Evolutionary conservation across 2,329 filamentous ascomycete genomes (phyloP).

Genomic region (Parastagonospora avenae): DNA sequence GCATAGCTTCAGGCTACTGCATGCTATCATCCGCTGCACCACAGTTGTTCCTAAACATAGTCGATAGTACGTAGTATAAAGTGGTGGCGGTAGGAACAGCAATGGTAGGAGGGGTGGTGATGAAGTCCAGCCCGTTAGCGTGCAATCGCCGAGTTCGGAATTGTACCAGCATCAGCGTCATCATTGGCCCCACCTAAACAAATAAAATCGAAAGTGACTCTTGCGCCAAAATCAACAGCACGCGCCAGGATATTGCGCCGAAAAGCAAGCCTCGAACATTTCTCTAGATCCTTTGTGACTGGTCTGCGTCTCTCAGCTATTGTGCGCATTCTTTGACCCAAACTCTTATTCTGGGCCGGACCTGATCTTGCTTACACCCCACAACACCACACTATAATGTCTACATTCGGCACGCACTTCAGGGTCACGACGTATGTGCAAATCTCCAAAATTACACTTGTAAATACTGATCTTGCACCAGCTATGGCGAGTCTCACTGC

Average conservation of each 20-base stretch:
- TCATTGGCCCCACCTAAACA: slow-evolving; percentile 26
- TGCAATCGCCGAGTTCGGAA: slow-evolving; percentile 15
- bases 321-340: slow-evolving; percentile 6
- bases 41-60: too few relatives aligned
- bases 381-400: slow-evolving; percentile 47
- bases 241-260: slow-evolving; percentile 8
- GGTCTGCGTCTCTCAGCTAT: not conserved
- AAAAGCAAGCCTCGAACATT: too few relatives aligned
- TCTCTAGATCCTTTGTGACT: too few relatives aligned
- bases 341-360: slow-evolving; percentile 2
- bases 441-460: not conserved
- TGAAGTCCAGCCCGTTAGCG: not conserved
- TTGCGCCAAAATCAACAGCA: slow-evolving; percentile 17
- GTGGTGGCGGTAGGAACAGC: too few relatives aligned
- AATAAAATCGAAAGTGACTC: slow-evolving; percentile 29
- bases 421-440: slow-evolving; percentile 75
- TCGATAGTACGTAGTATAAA: too few relatives aligned
- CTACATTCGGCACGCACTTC: slow-evolving; percentile 84
- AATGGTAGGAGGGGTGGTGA: too few relatives aligned
- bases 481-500: slow-evolving; percentile 88
- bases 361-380: slow-evolving; percentile 10
- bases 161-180: slow-evolving; percentile 11
- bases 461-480: slow-evolving; percentile 38
- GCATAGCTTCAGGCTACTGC: too few relatives aligned
- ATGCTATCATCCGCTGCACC: too few relatives aligned